Evolutionary conservation across 371 early-diverging fungal genomes (phyloP).

Genomic region (Funneliformis caledonium): DNA sequence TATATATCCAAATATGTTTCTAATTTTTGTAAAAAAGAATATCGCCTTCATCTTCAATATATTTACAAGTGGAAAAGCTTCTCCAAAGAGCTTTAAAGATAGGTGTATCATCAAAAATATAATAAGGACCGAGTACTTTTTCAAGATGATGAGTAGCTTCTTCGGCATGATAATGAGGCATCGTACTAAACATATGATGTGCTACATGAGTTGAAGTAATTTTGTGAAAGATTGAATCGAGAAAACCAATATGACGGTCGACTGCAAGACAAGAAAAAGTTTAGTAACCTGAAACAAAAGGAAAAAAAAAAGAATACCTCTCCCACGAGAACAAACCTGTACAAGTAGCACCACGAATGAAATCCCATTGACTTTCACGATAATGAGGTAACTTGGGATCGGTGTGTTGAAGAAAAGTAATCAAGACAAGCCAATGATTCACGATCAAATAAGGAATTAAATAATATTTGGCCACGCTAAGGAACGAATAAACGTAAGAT

Average conservation of each 20-base stretch:
- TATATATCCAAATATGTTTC: neutral
- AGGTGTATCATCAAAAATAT: slow-evolving; percentile 69
- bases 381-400: slow-evolving; percentile 83
- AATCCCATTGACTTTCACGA: slow-evolving; percentile 78
- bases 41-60: slow-evolving; percentile 82
- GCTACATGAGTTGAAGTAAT: slow-evolving; percentile 86
- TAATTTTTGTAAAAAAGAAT: slow-evolving; percentile 67
- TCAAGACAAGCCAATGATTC: slow-evolving; percentile 87
- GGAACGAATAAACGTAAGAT: slow-evolving; percentile 57
- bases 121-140: slow-evolving; percentile 74
- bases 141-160: slow-evolving; percentile 82
- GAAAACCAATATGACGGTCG: slow-evolving; percentile 84
- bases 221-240: slow-evolving; percentile 82
- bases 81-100: slow-evolving; percentile 68
- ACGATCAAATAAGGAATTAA: slow-evolving; percentile 82
- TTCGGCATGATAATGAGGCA: slow-evolving; percentile 90
- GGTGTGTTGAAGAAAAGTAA: slow-evolving; percentile 91
- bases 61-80: slow-evolving; percentile 68
- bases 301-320: too few relatives aligned
- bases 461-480: slow-evolving; percentile 76
- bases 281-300: neutral
- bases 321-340: slow-evolving; percentile 9
- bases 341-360: slow-evolving; percentile 80
- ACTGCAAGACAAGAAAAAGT: slow-evolving; percentile 59
- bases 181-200: slow-evolving; percentile 87